phyloP scores from a whole-genome alignment of 257 asterid species.

The Nicotiana otophora region DNA sequence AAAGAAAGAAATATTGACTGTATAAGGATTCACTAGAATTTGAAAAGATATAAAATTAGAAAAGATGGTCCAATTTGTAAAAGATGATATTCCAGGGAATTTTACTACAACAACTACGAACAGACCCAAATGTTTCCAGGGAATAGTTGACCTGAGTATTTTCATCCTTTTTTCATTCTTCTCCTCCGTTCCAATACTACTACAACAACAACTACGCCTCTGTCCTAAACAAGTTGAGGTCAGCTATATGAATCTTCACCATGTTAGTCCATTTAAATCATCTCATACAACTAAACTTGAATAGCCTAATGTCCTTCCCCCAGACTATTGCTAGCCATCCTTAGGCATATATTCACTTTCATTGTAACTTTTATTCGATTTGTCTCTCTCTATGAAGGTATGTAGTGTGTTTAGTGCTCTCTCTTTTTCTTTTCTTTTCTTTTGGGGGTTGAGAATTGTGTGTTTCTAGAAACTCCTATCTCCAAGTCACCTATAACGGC shows the following conservation, averaged over 20 bases:
- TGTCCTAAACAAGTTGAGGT: no score
- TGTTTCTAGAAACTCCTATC: no score
- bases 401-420: no score
- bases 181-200: not conserved
- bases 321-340: not conserved
- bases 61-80: not conserved
- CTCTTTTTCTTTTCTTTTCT: no score
- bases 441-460: no score
- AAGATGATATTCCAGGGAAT: not conserved
- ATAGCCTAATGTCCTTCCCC: not conserved
- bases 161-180: not conserved
- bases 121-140: not conserved
- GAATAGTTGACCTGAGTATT: not conserved
- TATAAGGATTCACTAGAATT: constrained; percentile 2
- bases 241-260: no score
- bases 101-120: not conserved
- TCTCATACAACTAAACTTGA: not conserved
- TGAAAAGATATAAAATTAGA: not conserved
- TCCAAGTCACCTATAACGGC: no score
- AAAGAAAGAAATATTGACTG: not conserved
- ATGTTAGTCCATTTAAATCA: no score
- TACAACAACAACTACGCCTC: no score
- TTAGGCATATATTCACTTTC: not conserved
- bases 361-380: not conserved
- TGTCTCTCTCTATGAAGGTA: no score